Evolutionary conservation across 2,329 filamentous ascomycete species (phyloP), one percentile per base, ranked within the genome.

Genomic region (Diplodia corticola): DNA sequence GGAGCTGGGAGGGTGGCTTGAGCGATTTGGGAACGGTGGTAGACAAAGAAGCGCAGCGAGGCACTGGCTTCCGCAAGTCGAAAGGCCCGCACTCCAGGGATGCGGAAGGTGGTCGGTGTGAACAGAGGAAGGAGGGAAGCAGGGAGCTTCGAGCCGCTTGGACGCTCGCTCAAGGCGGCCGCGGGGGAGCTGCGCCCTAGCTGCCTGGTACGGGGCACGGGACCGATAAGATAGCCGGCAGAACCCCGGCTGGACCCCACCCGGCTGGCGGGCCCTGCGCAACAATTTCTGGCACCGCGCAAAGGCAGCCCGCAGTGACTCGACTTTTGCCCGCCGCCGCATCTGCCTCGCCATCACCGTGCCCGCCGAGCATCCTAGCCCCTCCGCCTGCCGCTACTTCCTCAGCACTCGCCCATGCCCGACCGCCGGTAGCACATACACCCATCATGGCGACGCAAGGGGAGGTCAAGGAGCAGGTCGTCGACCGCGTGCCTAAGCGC

Each of bases 401-500:
- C 10, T 24, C 26, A 15, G 20, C 15, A 7, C 49, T 5, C 33
- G 35, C 55, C 12, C 64, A 66, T 66, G 64, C 64, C 35, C 57
- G 54, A 17, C 57, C 37, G 55, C 30, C 53, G 64, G 64, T 66
- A 66, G 64, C 54, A n/a, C 33, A n/a, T 17, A 22, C 30, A 35
- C n/a, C 24, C 48, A 66, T 17, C 35, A 66, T 66, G 64, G 55
- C 64, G 46, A 53, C 64, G 26, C 65, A 64, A 59, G 66, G 64
- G 35, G 64, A 64, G 46, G 69, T 88, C 73, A 97, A 97, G 84
- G 88, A 92, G 82, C 93, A 97, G 85, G 90, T 97, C 77, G 86
- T 92, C 64, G 93, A 97, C 80, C 89, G 89, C 76, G 85, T 92
- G 66, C 94, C 94, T 37, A 96, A 96, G 83, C 90, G 92, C 74